Conservation (phyloP, 257 asterid genomes). For the Sherardia arvensis region DNA sequence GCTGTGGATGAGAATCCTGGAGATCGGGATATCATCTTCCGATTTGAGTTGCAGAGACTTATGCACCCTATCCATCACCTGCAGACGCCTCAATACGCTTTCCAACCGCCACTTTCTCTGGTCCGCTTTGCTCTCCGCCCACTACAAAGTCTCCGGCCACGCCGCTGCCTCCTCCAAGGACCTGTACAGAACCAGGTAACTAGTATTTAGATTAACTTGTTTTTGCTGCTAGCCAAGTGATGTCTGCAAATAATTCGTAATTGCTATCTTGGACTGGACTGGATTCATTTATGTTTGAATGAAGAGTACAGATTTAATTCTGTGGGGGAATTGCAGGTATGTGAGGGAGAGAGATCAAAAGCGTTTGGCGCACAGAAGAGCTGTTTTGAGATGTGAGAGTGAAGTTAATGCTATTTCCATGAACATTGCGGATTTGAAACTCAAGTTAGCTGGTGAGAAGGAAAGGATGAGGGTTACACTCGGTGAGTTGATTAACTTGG, state of each 20-base stretch:
- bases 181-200: slow-evolving; percentile 3
- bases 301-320: too few species aligned
- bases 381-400: slow-evolving; percentile 64
- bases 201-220: too few species aligned
- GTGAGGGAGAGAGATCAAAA: slow-evolving; percentile 54
- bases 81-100: background rate
- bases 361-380: slow-evolving; percentile 55
- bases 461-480: slow-evolving; percentile 38
- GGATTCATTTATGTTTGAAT: too few species aligned
- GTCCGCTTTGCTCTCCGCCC: slow-evolving; percentile 2
- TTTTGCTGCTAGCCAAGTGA: too few species aligned
- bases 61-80: slow-evolving; percentile 2
- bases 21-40: slow-evolving; percentile 2
- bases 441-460: slow-evolving; percentile 36
- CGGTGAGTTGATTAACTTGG: slow-evolving; percentile 47
- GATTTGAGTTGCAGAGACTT: background rate
- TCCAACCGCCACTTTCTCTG: background rate
- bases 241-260: too few species aligned
- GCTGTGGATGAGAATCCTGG: slow-evolving; percentile 48
- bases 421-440: slow-evolving; percentile 42
- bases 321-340: slow-evolving; percentile 20
- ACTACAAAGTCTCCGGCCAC: background rate
- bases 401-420: slow-evolving; percentile 38
- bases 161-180: background rate
- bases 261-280: too few species aligned